Evolutionary conservation across 164 flowering plant genomes (phyloP).

Genomic region (Pachysandra terminalis): DNA sequence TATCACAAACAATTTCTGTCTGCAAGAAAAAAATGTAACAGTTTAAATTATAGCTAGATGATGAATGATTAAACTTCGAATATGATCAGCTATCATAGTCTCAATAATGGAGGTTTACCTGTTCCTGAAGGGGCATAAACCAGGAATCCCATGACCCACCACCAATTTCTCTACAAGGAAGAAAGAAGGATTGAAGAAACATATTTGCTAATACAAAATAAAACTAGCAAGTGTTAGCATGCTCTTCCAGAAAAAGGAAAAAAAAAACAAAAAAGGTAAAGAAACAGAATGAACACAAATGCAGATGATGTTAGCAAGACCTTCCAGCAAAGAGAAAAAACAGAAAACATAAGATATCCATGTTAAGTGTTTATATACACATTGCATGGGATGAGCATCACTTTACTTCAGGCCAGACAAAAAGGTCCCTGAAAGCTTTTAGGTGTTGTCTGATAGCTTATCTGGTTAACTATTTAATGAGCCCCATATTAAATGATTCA

Average conservation of each 20-base stretch:
- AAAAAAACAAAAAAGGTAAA: too few relatives aligned
- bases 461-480: too few relatives aligned
- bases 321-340: not conserved
- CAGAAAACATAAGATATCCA: not conserved
- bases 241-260: not conserved
- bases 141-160: constrained; percentile 93
- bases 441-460: too few relatives aligned
- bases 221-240: not conserved
- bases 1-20: constrained; percentile 64
- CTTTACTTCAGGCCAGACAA: too few relatives aligned
- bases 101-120: constrained; percentile 34
- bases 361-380: not conserved
- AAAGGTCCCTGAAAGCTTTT: too few relatives aligned
- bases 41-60: constrained; percentile 1
- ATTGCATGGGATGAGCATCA: too few relatives aligned
- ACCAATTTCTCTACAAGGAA: constrained; percentile 75
- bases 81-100: not conserved
- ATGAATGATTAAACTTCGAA: not conserved
- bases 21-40: constrained; percentile 34
- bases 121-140: constrained; percentile 74
- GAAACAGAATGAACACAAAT: not conserved
- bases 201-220: not conserved
- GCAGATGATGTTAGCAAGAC: not conserved
- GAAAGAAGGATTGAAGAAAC: constrained; percentile 5
- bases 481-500: too few relatives aligned